Conservation (phyloP, 805 yeast genomes). For the Barnettozyma siamensis region DNA sequence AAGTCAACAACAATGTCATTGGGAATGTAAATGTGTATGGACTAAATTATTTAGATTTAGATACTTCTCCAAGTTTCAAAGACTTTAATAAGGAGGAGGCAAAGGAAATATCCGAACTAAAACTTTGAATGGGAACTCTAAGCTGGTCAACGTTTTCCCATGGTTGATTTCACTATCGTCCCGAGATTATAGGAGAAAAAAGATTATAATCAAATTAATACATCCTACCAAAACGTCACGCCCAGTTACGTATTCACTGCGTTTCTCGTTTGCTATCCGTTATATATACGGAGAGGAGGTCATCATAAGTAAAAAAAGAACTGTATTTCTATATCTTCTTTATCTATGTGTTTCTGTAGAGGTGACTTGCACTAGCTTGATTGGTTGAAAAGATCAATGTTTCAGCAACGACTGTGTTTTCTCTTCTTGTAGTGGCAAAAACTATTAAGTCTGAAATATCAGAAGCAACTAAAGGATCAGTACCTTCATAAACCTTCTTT, state of each 20-base stretch:
- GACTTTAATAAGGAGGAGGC: conserved; percentile 3
- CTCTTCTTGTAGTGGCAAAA: conserved; percentile 48
- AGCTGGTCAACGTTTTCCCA: too few species aligned
- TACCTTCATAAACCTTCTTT: conserved; percentile 47
- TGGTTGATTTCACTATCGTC: too few species aligned
- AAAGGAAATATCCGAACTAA: neutral
- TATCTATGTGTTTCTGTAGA: conserved; percentile 37
- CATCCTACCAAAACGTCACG: too few species aligned
- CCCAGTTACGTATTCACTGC: too few species aligned
- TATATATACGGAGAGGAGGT: too few species aligned
- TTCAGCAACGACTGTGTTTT: conserved; percentile 61
- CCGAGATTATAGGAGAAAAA: neutral
- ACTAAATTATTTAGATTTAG: conserved; percentile 19
- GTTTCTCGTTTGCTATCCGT: too few species aligned
- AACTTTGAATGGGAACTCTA: neutral
- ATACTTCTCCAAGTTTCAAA: conserved; percentile 5
- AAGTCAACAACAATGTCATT: conserved; percentile 29
- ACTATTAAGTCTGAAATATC: conserved; percentile 56
- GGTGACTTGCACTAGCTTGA: conserved; percentile 73
- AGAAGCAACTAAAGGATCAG: conserved; percentile 52
- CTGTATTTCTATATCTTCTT: neutral
- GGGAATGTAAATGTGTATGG: conserved; percentile 26
- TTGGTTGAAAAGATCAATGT: conserved; percentile 75
- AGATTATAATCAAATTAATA: neutral
- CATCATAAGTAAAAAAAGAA: too few species aligned